Base-by-base conservation (phyloP, 2,329 filamentous ascomycete genomes). In the Colletotrichum plurivorum region DNA sequence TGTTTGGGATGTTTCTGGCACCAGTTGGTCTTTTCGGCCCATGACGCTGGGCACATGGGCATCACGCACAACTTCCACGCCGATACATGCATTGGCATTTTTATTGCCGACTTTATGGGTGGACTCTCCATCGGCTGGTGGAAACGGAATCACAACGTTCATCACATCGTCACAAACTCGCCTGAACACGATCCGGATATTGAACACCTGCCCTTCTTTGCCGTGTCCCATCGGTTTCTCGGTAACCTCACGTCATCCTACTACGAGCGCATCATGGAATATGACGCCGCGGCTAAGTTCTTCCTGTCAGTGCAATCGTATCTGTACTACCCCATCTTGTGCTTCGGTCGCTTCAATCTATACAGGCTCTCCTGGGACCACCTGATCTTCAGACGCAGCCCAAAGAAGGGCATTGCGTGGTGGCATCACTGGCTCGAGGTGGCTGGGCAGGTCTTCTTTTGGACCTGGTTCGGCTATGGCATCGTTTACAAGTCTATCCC, bases 121-220 rank as follows among this genome's bases (percentile, higher is more conserved):
- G 96, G 96, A 0, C 82, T 99, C 41, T 97, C 94, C 27, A 83
- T 97, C 62, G 94, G 95, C 52, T 99, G 96, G 96, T 99, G 96
- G 95, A 98, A 98, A 82, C 88, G 90, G 71, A 98, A 91, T 78
- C 95, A 98, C 81, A 98, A 98, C 76, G 94, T 98, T 9, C 95
- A 98, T 78, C 95, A 98, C 77, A 94, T 98, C 73, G 92, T 98
- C 60, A 98, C 96, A 18, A 98, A 98, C 79, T 92, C 92, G 51
- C 93, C 95, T 15, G 96, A 98, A 79, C 95, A 98, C 78, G 95
- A 98, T 78, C 95, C 96, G 0, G 95, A 98, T 78, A 98, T 98
- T 74, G 90, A 95, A 78, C 92, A 97, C 78, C 89, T 97, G 80
- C 95, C 95, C 3, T 92, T 97, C 78, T 94, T 98, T 78, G 94